A percentile compares a stretch with the other conserved stretches of the same genome.
Conservation (phyloP, 345 rosid species). For the Erucastrum elatum region DNA sequence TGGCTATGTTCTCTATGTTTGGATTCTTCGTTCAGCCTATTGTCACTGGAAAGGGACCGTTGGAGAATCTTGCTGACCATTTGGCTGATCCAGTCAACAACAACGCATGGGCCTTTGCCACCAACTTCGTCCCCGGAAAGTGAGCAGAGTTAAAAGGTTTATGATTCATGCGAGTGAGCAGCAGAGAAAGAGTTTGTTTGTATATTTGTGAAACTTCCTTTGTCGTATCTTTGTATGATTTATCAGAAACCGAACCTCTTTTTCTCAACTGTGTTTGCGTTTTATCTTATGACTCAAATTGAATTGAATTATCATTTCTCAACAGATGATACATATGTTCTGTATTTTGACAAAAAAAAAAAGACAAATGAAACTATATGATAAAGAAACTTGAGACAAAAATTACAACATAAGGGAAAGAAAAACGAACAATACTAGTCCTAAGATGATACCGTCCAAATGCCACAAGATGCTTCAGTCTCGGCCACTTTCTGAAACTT, state of each 20-base stretch:
- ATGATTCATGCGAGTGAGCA: slow-evolving; percentile 26
- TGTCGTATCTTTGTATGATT: slow-evolving; percentile 16
- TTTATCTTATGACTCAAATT: background rate
- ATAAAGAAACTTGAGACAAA: background rate
- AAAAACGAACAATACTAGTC: slow-evolving; percentile 18
- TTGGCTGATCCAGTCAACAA: slow-evolving; percentile 82
- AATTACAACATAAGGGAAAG: slow-evolving; percentile 35
- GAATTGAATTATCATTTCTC: background rate
- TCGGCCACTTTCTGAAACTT: slow-evolving; percentile 7
- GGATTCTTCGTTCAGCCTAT: slow-evolving; percentile 87
- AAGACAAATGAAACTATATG: slow-evolving; percentile 27
- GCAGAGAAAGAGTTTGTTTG: slow-evolving; percentile 14
- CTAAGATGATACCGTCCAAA: slow-evolving; percentile 27
- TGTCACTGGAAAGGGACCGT: slow-evolving; percentile 78
- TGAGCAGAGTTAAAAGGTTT: slow-evolving; percentile 33
- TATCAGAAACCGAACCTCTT: slow-evolving; percentile 29
- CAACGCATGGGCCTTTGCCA: slow-evolving; percentile 90
- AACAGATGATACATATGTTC: background rate
- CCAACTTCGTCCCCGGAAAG: slow-evolving; percentile 90
- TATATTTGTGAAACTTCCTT: slow-evolving; percentile 27
- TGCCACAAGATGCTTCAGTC: slow-evolving; percentile 19
- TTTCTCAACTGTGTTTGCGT: slow-evolving; percentile 13
- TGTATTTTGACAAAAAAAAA: slow-evolving; percentile 3
- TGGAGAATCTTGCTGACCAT: slow-evolving; percentile 83
- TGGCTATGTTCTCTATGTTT: slow-evolving; percentile 89